Evolutionary conservation across 78 protist genomes (phyloP), one percentile per base, ranked within the genome.

Genomic region (Dictyostelium capitatum): DNA sequence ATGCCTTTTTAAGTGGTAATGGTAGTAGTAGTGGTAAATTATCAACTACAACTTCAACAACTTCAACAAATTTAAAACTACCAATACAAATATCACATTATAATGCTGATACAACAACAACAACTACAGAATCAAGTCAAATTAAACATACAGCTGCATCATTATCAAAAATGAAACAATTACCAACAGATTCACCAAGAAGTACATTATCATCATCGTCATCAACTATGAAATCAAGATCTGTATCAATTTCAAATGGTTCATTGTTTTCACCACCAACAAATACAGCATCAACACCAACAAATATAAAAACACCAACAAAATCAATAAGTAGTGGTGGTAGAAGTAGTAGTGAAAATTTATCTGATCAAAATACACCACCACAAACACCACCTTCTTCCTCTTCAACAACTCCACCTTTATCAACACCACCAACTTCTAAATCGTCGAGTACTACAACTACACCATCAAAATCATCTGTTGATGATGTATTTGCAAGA

Each of bases 401-500:
- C 17, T 41, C 69, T 20, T 5, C 83, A 79, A 14, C 4, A 46
- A 28, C 65, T 8, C 0, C n/a, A 1, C 32, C 59, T 6, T 64
- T 50, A 62, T 32, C 32, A 14, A 10, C 53, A 6, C 28, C 92
- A 30, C 32, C 80, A 67, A 25, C 15, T 20, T 37, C 43, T 37
- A 37, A 37, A 37, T 20, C 81, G 3, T 20, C 81, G 0, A 11
- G 57, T 11, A 62, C 59, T 5, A 15, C 4, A 32, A 57, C 82
- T 48, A 48, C 83, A 12, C 59, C 83, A 3, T 14, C 84, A 28
- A 87, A 87, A 47, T 30, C 83, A 54, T 30, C 67, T 6, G 79
- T 75, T 17, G 93, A 87, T 43, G 93, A 87, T 87, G 93, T 87
- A 7, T 87, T 87, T 70, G 82, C 93, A 51, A 74, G 93, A 77